Evolutionary conservation across 768 basidiomycete species (phyloP).

Genomic region (Nevesoporus exiguus): DNA sequence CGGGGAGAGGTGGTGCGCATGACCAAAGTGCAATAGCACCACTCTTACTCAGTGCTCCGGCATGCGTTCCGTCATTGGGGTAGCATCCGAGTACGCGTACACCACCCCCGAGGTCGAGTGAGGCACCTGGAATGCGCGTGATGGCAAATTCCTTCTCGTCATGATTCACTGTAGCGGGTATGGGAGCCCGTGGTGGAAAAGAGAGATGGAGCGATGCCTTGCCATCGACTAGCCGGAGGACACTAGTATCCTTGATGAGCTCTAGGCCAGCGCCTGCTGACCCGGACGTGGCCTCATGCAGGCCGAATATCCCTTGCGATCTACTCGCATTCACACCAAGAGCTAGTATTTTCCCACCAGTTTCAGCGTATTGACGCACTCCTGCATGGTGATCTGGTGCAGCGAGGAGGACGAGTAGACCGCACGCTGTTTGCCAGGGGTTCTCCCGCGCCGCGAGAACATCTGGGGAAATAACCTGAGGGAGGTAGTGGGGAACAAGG

Average conservation of each 20-base stretch:
- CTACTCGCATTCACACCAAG: slow-evolving; percentile 61
- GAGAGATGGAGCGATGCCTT: slow-evolving; percentile 24
- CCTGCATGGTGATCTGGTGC: slow-evolving; percentile 38
- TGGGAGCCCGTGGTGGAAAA: slow-evolving; percentile 20
- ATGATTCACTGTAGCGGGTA: slow-evolving; percentile 8
- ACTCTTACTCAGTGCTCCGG: slow-evolving; percentile 26
- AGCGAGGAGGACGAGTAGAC: slow-evolving; percentile 78
- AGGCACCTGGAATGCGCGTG: slow-evolving; percentile 13
- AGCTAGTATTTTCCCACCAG: slow-evolving; percentile 70
- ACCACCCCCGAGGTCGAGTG: slow-evolving; percentile 17
- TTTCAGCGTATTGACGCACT: slow-evolving; percentile 58
- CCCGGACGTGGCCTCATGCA: slow-evolving; percentile 36
- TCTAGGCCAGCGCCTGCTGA: slow-evolving; percentile 32
- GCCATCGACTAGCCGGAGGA: slow-evolving; percentile 27
- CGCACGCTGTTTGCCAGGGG: slow-evolving; percentile 77
- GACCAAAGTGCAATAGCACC: slow-evolving; percentile 30
- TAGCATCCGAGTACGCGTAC: slow-evolving; percentile 20
- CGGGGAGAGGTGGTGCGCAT: slow-evolving; percentile 24
- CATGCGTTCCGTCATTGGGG: slow-evolving; percentile 12
- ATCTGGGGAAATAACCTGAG: slow-evolving; percentile 61
- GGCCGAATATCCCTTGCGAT: slow-evolving; percentile 36
- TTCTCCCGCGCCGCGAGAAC: slow-evolving; percentile 55
- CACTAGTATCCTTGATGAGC: slow-evolving; percentile 27
- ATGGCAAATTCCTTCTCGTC: slow-evolving; percentile 1
- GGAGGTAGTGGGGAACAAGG: slow-evolving; percentile 72